These are phyloP conservation scores for Neurospora sp. DNA, from an alignment of 495 filamentous ascomycete species.

Conservation along the genomic window DNA sequence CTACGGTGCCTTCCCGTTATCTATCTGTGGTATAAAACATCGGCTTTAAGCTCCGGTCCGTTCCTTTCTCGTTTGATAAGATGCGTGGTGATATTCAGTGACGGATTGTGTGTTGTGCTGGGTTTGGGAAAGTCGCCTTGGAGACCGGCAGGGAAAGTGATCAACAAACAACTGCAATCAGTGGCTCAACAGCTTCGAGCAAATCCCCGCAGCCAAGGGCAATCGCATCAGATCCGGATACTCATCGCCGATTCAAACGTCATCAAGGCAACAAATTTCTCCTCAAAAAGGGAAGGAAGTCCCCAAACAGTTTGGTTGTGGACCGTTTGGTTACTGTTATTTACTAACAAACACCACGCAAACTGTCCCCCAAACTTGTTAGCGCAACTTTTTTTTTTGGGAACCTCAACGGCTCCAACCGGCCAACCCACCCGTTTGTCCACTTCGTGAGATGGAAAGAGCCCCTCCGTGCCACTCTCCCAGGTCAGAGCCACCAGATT, in stretches of 20 bases:
- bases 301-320: neutral
- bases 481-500: neutral
- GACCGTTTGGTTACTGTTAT: neutral
- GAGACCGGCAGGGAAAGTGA: neutral
- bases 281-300: neutral
- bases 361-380: neutral
- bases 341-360: neutral
- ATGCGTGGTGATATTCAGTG: neutral
- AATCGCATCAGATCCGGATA: neutral
- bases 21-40: neutral
- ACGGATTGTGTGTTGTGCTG: neutral
- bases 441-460: neutral
- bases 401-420: neutral
- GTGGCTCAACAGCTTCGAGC: neutral
- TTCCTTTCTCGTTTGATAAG: neutral
- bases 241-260: neutral
- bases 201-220: neutral
- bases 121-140: neutral
- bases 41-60: neutral
- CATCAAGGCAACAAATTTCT: neutral
- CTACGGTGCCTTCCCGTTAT: neutral
- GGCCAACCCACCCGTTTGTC: neutral
- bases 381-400: neutral
- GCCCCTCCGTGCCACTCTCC: neutral
- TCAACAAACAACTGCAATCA: neutral